Percentiles rank a stretch among this genome's conserved stretches.
Conservation (phyloP, 129 eudicot genomes). For the Centaurea solstitialis region DNA sequence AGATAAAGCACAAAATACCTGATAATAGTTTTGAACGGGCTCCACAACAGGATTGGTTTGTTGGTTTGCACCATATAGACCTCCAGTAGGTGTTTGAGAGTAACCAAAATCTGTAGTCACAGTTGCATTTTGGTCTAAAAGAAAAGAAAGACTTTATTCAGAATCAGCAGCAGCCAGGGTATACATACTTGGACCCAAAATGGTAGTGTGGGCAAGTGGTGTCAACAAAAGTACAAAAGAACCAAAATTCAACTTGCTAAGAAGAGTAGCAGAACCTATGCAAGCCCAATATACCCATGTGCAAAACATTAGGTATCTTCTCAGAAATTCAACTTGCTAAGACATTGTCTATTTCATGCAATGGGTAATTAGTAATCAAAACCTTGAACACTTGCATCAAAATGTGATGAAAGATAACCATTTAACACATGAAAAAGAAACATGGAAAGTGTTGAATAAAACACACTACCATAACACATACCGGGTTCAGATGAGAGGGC, state of each 20-base stretch:
- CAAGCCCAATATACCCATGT: too few species aligned
- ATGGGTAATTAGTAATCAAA: neutral
- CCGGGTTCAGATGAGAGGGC: constrained; percentile 63
- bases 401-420: neutral
- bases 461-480: constrained; percentile 14
- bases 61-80: constrained; percentile 48
- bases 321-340: too few species aligned
- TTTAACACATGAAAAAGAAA: neutral
- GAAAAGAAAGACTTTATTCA: neutral
- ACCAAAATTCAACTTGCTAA: neutral
- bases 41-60: constrained; percentile 37
- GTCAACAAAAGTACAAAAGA: neutral
- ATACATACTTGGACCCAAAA: neutral
- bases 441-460: neutral
- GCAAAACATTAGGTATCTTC: too few species aligned
- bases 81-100: constrained; percentile 32
- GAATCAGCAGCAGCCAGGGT: constrained; percentile 1
- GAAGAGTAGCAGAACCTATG: neutral
- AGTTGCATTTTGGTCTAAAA: constrained; percentile 43
- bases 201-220: neutral
- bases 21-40: constrained; percentile 55
- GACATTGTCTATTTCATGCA: neutral
- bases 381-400: neutral
- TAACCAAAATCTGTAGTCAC: constrained; percentile 39
- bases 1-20: constrained; percentile 34